Percentiles rank a stretch among this genome's conserved stretches.
Evolutionary conservation across 805 yeast species (phyloP).

Genomic region (Nakazawaea peltata): DNA sequence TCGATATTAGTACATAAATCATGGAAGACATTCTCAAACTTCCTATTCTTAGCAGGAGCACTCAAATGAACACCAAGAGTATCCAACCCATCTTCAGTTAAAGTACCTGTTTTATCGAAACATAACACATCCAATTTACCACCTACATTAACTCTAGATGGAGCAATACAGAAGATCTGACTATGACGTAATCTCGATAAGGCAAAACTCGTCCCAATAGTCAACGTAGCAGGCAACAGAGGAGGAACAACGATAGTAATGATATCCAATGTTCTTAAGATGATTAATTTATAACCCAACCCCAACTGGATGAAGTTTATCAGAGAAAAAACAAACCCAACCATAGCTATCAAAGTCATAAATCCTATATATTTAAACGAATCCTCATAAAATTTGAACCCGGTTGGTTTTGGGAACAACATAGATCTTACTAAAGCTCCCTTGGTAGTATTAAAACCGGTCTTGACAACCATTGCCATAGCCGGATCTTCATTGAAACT

Average conservation of each 20-base stretch:
- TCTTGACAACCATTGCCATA: conserved; percentile 77
- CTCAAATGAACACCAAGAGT: conserved; percentile 48
- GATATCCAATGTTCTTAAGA: conserved; percentile 85
- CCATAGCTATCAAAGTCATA: conserved; percentile 76
- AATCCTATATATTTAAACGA: conserved; percentile 95
- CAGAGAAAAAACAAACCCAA: conserved; percentile 83
- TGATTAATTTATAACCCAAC: conserved; percentile 57
- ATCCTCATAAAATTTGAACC: conserved; percentile 88
- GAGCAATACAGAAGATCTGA: conserved; percentile 83
- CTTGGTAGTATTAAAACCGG: conserved; percentile 93
- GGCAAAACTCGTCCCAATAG: conserved; percentile 95
- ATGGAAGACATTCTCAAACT: conserved; percentile 18
- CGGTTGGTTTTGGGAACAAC: conserved; percentile 93
- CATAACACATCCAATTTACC: conserved; percentile 88
- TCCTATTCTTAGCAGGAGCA: conserved; percentile 22
- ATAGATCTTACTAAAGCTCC: conserved; percentile 91
- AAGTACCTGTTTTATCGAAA: conserved; percentile 95
- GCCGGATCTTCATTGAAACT: conserved; percentile 69
- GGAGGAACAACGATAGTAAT: conserved; percentile 98
- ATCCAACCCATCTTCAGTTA: conserved; percentile 95
- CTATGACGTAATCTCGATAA: conserved; percentile 61
- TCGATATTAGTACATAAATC: conserved; percentile 26
- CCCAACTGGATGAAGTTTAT: conserved; percentile 75
- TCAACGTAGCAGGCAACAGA: conserved; percentile 93
- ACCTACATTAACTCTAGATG: conserved; percentile 91